Base-by-base conservation (phyloP, 2,329 filamentous ascomycete genomes). In the Dactylellina cionopaga region DNA sequence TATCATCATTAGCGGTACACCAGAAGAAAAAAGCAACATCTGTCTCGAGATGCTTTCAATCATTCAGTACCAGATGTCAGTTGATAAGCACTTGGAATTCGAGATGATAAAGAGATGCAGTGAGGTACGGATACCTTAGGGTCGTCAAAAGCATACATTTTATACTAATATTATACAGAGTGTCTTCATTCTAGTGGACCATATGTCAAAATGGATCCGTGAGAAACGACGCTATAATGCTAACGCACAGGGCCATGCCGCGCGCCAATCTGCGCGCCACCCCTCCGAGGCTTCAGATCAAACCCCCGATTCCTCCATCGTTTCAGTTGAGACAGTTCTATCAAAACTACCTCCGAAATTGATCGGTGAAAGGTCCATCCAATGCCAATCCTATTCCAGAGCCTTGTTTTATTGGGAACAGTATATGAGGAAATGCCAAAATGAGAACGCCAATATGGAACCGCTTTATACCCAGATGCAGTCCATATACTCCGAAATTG, bases 361-460 rank as follows among this genome's bases (percentile, higher is more conserved):
- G n/a, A 87, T 91, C 54, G 92, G 95, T 5, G 87, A 88, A 75
- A 87, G 94, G 75, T 93, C 95, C 7, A 87, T 96, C n/a, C 91
- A 97, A 78, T 98, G 94, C 81, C 92, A 91, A 70, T 95, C 96
- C 6, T 98, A 94, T 79, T 89, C 95, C 5, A 88, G 95, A 54
- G 95, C 96, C 0, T 83, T 99, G 15, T 97, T 96, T 78, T 92
- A 98, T 78, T 91, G 96, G 83, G 95, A 99, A 80, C 92, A 96
- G 76, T 91, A 96, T 78, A 93, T 93, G 64, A 86, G 89, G 27
- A 84, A 88, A 51, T 75, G 77, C 17, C 74, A 75, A 13, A 76
- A 82, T 24, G 83, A 83, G 0, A 83, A 87, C 19, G 82, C 85
- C n/a, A 84, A 83, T 49, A 79, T 84, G 46, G 84, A 90, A 58